Evolutionary conservation across 1,139 yeast species (phyloP), one percentile per base, ranked within the genome.

Genomic region (Taphrina deformans): DNA sequence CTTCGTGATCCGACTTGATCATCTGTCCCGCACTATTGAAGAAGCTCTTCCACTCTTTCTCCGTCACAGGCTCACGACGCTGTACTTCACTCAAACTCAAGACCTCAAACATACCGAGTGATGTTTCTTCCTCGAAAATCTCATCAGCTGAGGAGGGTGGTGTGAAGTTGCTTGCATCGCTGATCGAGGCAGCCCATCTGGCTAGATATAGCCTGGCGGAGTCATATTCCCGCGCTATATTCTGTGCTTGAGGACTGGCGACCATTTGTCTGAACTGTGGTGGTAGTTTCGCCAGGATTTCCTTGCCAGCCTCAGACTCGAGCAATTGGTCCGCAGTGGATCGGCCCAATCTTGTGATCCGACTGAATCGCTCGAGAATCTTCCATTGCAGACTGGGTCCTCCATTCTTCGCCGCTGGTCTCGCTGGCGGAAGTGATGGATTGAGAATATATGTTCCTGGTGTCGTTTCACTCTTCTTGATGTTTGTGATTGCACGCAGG

Each of bases 121-220:
- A 76, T 55, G 85, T 85, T 56, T 88, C 83, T 70, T 82, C 83
- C 72, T 89, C 95, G 0, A 97, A 96, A 5, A 59, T 31, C 31
- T 59, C 63, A 29, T 52, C 55, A 5, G 56, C 56, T 4, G 63
- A 48, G 9, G 56, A 48, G 1, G 63, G 63, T 14, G 63, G 63
- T 6, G 56, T 59, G 44, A 59, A 59, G 26, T 48, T 51, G 53
- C 56, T 59, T n/a, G 63, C 63, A 27, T 91, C 95, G 71, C 93
- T 95, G 27, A 93, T 96, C 46, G 91, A 91, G 72, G 90, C 83
- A 0, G 99, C 98, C 99, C 99, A 93, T 77, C 91, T 91, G 3
- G 99, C 98, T 68, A 93, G 79, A 74, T 91, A 93, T 2, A 91
- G 88, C 63, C 92, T 82, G 0, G 97, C 97, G 58, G 93, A 86